A percentile compares a stretch with the other conserved stretches of the same genome.
phyloP scores from a whole-genome alignment of 768 basidiomycete genomes.

The Suillus variegatus region DNA sequence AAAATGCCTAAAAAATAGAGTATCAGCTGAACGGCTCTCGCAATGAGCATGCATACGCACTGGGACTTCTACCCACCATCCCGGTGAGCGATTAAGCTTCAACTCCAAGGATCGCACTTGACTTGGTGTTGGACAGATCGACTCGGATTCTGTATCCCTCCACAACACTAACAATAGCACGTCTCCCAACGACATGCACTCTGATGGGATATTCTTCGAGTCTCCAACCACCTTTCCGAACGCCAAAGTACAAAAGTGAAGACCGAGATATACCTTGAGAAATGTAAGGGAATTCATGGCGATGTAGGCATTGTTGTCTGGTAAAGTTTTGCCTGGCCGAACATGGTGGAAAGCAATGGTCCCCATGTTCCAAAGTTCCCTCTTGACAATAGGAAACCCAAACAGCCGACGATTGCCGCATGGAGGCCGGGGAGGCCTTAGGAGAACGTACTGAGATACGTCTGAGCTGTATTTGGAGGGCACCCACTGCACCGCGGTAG shows the following conservation, averaged over 20 bases:
- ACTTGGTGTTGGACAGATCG: neutral
- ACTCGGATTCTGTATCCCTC: neutral
- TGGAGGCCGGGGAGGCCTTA: neutral
- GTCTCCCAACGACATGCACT: neutral
- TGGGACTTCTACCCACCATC: neutral
- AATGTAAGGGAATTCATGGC: neutral
- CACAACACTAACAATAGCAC: neutral
- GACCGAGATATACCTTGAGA: neutral
- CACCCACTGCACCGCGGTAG: neutral
- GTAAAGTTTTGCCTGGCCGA: neutral
- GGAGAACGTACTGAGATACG: neutral
- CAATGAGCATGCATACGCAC: neutral
- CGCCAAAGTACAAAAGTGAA: neutral
- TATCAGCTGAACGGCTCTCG: neutral
- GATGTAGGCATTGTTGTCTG: neutral
- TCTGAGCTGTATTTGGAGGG: neutral
- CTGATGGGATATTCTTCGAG: neutral
- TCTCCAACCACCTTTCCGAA: neutral
- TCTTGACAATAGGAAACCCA: neutral
- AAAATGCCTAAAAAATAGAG: neutral
- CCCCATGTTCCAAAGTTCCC: neutral
- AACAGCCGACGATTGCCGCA: neutral
- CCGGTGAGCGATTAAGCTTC: slow-evolving; percentile 2
- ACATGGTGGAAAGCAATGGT: neutral
- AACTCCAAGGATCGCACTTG: neutral